Evolutionary conservation across 371 early-diverging fungal species (phyloP), one percentile per base, ranked within the genome.

Genomic region (Antonospora locustae): DNA sequence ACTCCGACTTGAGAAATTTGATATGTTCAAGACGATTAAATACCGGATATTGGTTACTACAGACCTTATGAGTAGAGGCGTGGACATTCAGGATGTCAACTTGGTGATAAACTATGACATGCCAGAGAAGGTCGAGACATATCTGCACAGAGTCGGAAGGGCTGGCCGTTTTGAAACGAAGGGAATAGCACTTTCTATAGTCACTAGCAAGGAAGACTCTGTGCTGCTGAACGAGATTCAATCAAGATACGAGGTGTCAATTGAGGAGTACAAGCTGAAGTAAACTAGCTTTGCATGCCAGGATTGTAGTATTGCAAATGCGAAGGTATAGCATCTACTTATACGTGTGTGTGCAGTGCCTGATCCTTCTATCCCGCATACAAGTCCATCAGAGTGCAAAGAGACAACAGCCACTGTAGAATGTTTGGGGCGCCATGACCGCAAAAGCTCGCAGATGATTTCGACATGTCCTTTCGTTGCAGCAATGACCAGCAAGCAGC

Each of bases 91-190:
- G 69, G 85, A 94, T 63, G 88, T 95, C 56, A 93, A 92, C 72
- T 84, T 92, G 70, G 96, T 95, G 54, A 82, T 95, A 81, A 95
- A 95, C 79, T 95, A 93, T 50, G 96, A 95, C 70, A 88, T 95
- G 79, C 88, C 93, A 12, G 88, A 84, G 53, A 63, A 78, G 28
- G 84, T 89, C 12, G 91, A 92, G 67, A 77, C 86, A 23, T 95
- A 95, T 71, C 79, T 95, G 34, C 96, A 95, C 68, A 78, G 93
- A 48, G 75, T 97, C 32, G 98, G 95, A 49, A 86, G 95, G 81
- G 92, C 93, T 46, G 98, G 95, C 58, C 85, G 98, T 79, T 97
- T 97, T 74, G 98, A 92, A 74, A 92, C 94, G 68, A 87, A 89
- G 79, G 95, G 94, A 74, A 77, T 90, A 27, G 92, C 88, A 44